Evolutionary conservation across 495 filamentous ascomycete genomes (phyloP).

Genomic region (Hypoxylon fragiforme): DNA sequence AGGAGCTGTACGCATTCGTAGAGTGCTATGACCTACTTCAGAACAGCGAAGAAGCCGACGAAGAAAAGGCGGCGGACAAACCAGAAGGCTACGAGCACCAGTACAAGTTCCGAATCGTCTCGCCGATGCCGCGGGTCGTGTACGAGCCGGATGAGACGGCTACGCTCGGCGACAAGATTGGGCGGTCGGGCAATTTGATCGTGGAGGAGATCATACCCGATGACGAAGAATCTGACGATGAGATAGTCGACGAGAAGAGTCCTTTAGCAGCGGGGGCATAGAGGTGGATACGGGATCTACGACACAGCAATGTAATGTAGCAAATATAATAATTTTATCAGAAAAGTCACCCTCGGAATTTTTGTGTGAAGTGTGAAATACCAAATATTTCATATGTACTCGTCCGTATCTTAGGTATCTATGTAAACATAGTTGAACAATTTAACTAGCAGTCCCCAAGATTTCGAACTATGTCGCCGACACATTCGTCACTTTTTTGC

Average conservation of each 20-base stretch:
- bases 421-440: too few relatives aligned
- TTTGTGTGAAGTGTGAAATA: too few relatives aligned
- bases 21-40: slow-evolving; percentile 82
- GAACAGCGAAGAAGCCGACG: slow-evolving; percentile 40
- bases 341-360: too few relatives aligned
- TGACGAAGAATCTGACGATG: slow-evolving; percentile 31
- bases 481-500: too few relatives aligned
- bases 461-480: too few relatives aligned
- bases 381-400: too few relatives aligned
- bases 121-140: slow-evolving; percentile 77
- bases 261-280: not conserved
- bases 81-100: slow-evolving; percentile 74
- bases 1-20: slow-evolving; percentile 95
- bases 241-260: not conserved
- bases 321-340: too few relatives aligned
- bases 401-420: too few relatives aligned
- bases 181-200: slow-evolving; percentile 83
- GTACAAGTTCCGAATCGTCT: slow-evolving; percentile 80
- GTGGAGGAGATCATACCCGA: slow-evolving; percentile 63
- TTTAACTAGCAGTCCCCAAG: too few relatives aligned
- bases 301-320: too few relatives aligned
- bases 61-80: slow-evolving; percentile 43
- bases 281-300: too few relatives aligned
- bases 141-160: slow-evolving; percentile 67
- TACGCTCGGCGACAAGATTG: slow-evolving; percentile 71